Evolutionary conservation across 139 green algal species (phyloP).

Genomic region (Chlorella ohadii): DNA sequence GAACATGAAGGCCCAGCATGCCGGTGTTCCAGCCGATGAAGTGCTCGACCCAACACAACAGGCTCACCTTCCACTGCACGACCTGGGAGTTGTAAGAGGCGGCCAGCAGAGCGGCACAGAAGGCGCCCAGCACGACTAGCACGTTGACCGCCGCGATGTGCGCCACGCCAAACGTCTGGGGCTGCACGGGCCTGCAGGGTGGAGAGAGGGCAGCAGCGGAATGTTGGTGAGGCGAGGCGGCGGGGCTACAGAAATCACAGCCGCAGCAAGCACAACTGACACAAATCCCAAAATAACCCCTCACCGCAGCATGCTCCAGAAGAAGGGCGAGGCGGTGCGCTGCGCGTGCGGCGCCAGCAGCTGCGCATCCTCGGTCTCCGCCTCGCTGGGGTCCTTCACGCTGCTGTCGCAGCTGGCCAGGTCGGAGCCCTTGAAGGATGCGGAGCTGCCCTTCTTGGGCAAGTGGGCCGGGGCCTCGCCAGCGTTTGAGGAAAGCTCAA

Average conservation of each 20-base stretch:
- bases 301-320: slow-evolving; percentile 12
- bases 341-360: not conserved
- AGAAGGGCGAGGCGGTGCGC: not conserved
- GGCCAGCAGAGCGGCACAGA: not conserved
- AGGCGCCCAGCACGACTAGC: not conserved
- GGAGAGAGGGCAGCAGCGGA: too few relatives aligned
- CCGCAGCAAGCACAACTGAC: too few relatives aligned
- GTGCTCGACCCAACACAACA: too few relatives aligned
- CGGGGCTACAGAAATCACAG: too few relatives aligned
- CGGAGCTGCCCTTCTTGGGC: not conserved
- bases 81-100: not conserved
- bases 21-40: too few relatives aligned
- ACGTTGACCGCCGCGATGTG: not conserved
- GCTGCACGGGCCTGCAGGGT: not conserved
- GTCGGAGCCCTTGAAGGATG: too few relatives aligned
- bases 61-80: not conserved
- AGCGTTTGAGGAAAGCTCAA: not conserved
- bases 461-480: not conserved
- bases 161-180: not conserved
- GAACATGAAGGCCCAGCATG: too few relatives aligned
- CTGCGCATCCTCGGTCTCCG: not conserved
- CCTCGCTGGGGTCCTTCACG: not conserved
- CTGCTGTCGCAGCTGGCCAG: not conserved
- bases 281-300: too few relatives aligned
- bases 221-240: not conserved